These are phyloP conservation scores for Curvularia lunata DNA, from an alignment of 2,329 filamentous ascomycete species.

Conservation along the genomic window DNA sequence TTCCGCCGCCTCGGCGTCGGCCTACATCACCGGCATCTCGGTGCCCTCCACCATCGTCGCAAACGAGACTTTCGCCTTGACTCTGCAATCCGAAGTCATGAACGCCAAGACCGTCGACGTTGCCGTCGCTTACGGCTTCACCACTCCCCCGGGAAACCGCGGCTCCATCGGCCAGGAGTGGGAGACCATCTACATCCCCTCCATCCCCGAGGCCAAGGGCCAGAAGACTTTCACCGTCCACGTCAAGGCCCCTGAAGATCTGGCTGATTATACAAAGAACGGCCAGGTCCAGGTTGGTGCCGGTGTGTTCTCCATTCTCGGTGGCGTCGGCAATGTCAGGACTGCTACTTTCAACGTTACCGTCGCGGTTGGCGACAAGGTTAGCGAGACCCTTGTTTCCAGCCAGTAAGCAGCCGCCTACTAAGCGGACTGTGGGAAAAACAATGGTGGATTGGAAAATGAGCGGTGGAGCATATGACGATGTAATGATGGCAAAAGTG, in stretches of 20 bases:
- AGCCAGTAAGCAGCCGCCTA: background rate
- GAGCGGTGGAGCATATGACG: background rate
- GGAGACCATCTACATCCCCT: constrained; percentile 47
- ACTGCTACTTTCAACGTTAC: constrained; percentile 32
- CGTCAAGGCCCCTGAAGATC: constrained; percentile 20
- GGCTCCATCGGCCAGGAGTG: constrained; percentile 41
- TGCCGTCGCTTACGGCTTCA: constrained; percentile 54
- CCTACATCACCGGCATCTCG: constrained; percentile 54
- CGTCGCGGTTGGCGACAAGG: constrained; percentile 24
- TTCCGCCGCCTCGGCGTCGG: constrained; percentile 34
- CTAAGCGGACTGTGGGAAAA: background rate
- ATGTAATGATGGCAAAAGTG: background rate
- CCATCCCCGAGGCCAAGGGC: constrained; percentile 31
- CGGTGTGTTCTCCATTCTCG: constrained; percentile 39
- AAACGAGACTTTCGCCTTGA: constrained; percentile 48
- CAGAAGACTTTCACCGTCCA: constrained; percentile 32
- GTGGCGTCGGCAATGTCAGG: constrained; percentile 18
- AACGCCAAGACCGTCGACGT: constrained; percentile 56
- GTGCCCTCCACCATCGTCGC: constrained; percentile 52
- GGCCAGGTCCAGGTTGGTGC: background rate
- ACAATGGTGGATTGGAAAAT: background rate
- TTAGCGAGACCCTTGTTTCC: constrained; percentile 18
- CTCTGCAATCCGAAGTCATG: constrained; percentile 53
- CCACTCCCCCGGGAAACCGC: constrained; percentile 26
- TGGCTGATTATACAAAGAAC: constrained; percentile 1